Conservation (phyloP, 495 filamentous ascomycete species). For the Podospora bellae-mahoneyi region DNA sequence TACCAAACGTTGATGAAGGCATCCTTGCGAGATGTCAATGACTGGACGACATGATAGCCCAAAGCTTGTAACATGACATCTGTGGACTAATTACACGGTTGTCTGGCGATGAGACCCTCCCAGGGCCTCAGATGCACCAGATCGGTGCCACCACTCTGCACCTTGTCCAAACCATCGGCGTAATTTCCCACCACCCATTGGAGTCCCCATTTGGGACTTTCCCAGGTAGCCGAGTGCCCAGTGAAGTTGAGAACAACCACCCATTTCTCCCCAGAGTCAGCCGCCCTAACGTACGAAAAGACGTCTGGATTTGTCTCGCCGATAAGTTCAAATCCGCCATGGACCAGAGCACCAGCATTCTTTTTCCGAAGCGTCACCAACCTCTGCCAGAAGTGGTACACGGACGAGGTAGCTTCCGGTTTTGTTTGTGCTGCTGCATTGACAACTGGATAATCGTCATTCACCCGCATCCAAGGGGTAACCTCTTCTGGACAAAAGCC, state of each 20-base stretch:
- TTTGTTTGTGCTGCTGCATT: constrained; percentile 49
- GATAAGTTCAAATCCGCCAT: constrained; percentile 40
- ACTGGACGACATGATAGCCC: neutral
- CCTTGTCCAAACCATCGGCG: neutral
- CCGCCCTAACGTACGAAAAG: neutral
- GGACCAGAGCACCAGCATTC: constrained; percentile 43
- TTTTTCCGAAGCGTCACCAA: constrained; percentile 42
- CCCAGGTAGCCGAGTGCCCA: neutral
- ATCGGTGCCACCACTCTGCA: neutral
- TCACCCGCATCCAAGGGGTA: constrained; percentile 54
- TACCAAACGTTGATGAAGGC: too few relatives aligned
- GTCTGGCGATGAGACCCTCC: neutral
- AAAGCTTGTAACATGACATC: neutral
- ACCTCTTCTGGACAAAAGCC: constrained; percentile 24
- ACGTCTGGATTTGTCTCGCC: neutral
- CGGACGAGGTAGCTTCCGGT: constrained; percentile 31
- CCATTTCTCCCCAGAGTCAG: neutral
- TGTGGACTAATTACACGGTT: neutral
- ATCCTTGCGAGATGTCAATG: too few relatives aligned
- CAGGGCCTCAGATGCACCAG: neutral
- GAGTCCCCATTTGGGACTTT: neutral
- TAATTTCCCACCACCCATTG: neutral
- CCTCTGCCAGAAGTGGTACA: constrained; percentile 47
- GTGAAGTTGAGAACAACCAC: neutral
- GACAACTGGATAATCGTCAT: constrained; percentile 50